These are phyloP conservation scores for Coemansia sp. DNA, from an alignment of 192 early-diverging fungal species.

Conservation along the genomic window DNA sequence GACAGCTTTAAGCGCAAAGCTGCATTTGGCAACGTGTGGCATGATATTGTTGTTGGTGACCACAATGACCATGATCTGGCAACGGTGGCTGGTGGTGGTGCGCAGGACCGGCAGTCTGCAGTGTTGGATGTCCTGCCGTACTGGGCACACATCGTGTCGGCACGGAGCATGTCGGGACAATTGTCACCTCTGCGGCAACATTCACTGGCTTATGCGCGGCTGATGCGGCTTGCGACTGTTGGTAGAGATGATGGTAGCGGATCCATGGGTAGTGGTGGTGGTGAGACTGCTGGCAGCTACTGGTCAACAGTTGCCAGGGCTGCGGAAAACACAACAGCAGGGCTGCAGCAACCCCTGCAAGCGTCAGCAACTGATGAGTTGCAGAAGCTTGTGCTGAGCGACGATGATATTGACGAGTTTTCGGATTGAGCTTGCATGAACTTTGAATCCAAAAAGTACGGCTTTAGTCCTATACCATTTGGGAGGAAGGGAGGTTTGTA, in stretches of 20 bases:
- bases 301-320: background rate
- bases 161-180: background rate
- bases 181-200: background rate
- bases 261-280: too few species aligned
- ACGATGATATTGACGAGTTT: constrained; percentile 51
- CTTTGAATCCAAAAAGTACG: background rate
- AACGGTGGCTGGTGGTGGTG: background rate
- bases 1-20: constrained; percentile 20
- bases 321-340: background rate
- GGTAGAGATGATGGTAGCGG: background rate
- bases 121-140: constrained; percentile 26
- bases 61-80: background rate
- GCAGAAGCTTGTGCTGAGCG: constrained; percentile 38
- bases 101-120: background rate
- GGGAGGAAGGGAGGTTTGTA: too few species aligned
- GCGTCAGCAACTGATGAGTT: background rate
- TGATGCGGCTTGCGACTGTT: constrained; percentile 8
- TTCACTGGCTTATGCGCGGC: background rate
- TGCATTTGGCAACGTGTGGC: constrained; percentile 11
- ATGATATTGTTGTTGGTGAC: constrained; percentile 8
- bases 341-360: background rate
- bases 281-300: background rate
- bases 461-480: too few species aligned
- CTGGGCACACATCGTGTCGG: constrained; percentile 21
- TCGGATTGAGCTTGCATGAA: constrained; percentile 19